phyloP scores from a whole-genome alignment of 331 rosid genomes.

The Phaseolus coccineus region DNA sequence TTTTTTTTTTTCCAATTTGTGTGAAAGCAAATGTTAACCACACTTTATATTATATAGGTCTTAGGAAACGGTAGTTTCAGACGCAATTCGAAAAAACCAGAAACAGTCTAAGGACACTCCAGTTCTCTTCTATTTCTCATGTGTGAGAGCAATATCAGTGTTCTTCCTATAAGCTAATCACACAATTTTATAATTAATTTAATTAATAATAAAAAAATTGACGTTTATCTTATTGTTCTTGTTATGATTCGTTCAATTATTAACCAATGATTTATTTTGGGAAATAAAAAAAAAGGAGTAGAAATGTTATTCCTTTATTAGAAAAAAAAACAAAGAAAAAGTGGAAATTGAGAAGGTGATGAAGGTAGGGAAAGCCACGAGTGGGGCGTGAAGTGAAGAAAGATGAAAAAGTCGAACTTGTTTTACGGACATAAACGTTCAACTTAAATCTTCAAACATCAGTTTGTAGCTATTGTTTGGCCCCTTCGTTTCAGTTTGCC shows the following conservation, averaged over 20 bases:
- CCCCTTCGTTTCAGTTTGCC: not conserved
- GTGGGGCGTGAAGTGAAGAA: not conserved
- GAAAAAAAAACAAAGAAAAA: not conserved
- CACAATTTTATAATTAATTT: not conserved
- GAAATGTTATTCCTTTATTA: slow-evolving; percentile 1
- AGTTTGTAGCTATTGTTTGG: not conserved
- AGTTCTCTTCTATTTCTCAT: not conserved
- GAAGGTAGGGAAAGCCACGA: not conserved
- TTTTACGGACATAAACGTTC: slow-evolving; percentile 39
- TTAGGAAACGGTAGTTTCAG: not conserved
- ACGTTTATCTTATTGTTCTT: not conserved
- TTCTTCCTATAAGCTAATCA: not conserved
- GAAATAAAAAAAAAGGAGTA: not conserved
- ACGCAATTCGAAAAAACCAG: not conserved
- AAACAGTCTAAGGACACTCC: not conserved
- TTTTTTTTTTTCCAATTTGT: not conserved
- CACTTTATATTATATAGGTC: not conserved
- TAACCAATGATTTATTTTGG: not conserved
- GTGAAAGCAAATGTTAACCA: not conserved
- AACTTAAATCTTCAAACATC: slow-evolving; percentile 29
- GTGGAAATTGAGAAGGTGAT: slow-evolving; percentile 1
- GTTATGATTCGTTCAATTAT: not conserved
- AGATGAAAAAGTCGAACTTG: slow-evolving; percentile 42
- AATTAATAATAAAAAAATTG: not conserved
- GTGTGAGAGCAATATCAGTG: not conserved